Evolutionary conservation across 2,329 filamentous ascomycete genomes (phyloP).

Genomic region (Colletotrichum gigasporum): DNA sequence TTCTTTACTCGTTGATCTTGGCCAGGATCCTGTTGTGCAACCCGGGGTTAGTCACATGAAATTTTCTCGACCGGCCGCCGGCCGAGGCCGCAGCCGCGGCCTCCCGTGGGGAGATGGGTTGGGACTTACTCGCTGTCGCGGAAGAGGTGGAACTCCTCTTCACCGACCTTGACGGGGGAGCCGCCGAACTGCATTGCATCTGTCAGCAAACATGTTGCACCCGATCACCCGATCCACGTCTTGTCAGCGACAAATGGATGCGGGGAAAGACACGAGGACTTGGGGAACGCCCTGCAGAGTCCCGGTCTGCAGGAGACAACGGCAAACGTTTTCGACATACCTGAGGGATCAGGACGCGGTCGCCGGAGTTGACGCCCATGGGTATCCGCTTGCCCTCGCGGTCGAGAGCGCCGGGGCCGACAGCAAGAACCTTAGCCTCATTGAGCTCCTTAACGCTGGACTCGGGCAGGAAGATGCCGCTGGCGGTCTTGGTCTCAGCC

Average conservation of each 20-base stretch:
- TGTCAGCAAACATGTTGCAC: conserved; percentile 9
- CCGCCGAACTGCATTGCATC: conserved; percentile 79
- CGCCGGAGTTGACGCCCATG: conserved; percentile 84
- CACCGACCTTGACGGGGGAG: conserved; percentile 94
- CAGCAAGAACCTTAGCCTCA: conserved; percentile 94
- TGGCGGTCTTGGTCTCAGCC: conserved; percentile 94
- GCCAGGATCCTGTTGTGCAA: conserved; percentile 78
- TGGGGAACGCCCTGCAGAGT: not conserved
- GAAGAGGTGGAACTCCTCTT: conserved; percentile 96
- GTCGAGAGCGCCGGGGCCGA: conserved; percentile 88
- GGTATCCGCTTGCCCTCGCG: conserved; percentile 88
- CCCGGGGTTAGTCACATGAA: not conserved
- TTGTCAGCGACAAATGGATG: not conserved
- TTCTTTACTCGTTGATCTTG: conserved; percentile 90
- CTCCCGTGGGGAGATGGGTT: too few species aligned
- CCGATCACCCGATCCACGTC: not conserved
- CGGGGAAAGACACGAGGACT: not conserved
- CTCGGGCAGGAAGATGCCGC: conserved; percentile 97
- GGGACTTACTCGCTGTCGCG: conserved; percentile 92
- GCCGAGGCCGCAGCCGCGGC: too few species aligned
- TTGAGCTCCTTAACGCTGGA: conserved; percentile 97
- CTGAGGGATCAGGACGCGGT: conserved; percentile 96
- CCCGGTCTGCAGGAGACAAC: conserved; percentile 12
- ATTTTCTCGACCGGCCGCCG: too few species aligned
- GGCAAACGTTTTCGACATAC: conserved; percentile 57